Percentiles rank a stretch among this genome's conserved stretches.
Conservation (phyloP, 2,329 filamentous ascomycete genomes). For the Neonectria magnoliae region DNA sequence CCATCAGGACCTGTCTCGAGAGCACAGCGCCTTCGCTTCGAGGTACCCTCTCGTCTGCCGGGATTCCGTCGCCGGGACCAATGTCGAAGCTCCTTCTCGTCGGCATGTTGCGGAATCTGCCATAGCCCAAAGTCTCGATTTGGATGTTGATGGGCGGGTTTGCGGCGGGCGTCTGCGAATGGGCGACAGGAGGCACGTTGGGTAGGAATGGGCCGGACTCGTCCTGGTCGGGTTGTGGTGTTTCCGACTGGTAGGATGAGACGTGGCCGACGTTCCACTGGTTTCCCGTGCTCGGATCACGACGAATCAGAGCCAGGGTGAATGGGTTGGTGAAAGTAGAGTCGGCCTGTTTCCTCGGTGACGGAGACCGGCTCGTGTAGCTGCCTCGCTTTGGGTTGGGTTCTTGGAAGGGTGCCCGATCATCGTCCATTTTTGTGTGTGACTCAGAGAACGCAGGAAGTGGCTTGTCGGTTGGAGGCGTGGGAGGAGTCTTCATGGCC, state of each 20-base stretch:
- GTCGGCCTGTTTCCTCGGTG: conserved; percentile 48
- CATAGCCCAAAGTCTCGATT: conserved; percentile 66
- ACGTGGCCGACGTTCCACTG: conserved; percentile 83
- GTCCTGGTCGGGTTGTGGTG: conserved; percentile 36
- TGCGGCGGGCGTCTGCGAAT: conserved; percentile 17
- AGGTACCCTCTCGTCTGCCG: conserved; percentile 19
- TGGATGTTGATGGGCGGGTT: conserved; percentile 61
- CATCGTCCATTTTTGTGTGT: conserved; percentile 19
- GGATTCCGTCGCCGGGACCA: conserved; percentile 30
- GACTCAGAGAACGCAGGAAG: conserved; percentile 24
- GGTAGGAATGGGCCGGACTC: conserved; percentile 38
- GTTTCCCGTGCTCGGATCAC: conserved; percentile 72
- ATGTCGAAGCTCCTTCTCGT: conserved; percentile 49
- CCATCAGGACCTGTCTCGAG: conserved; percentile 66
- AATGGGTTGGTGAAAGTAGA: conserved; percentile 56
- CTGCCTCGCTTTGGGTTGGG: conserved; percentile 4
- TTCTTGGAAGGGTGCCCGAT: conserved; percentile 18
- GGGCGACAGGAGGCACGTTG: conserved; percentile 35
- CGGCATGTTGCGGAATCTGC: conserved; percentile 65
- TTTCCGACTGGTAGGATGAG: conserved; percentile 61
- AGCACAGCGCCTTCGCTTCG: conserved; percentile 52
- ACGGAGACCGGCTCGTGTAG: conserved; percentile 46
- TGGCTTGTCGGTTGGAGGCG: conserved; percentile 19
- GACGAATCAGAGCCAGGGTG: conserved; percentile 74
- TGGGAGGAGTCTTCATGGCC: conserved; percentile 24